A percentile compares a stretch with the other conserved stretches of the same genome.
Conservation (phyloP, 2,329 filamentous ascomycete genomes). For the Neofusicoccum sp. region DNA sequence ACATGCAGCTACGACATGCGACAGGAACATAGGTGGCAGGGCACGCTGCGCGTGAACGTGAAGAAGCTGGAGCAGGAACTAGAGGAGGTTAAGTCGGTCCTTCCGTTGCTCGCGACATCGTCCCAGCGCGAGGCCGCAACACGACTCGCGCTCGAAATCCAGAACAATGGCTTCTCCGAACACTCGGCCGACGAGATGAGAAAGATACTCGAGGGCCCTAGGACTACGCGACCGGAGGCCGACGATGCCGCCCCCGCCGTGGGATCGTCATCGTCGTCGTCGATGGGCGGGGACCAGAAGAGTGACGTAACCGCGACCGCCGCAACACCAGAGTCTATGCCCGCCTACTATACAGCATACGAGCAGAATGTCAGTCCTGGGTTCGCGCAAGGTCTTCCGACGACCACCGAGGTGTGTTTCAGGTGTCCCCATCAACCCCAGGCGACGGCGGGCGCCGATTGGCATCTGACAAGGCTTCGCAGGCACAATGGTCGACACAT, state of each 20-base stretch:
- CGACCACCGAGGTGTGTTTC: slow-evolving; percentile 10
- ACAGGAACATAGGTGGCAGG: slow-evolving; percentile 39
- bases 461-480: not conserved
- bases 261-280: slow-evolving; percentile 4
- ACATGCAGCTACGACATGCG: slow-evolving; percentile 39
- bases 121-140: slow-evolving; percentile 34
- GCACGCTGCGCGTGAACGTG: slow-evolving; percentile 38
- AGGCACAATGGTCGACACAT: slow-evolving; percentile 16
- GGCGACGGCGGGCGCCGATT: not conserved
- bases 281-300: slow-evolving; percentile 3
- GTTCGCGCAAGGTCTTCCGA: slow-evolving; percentile 5
- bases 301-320: slow-evolving; percentile 5
- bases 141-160: slow-evolving; percentile 36
- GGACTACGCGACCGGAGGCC: not conserved
- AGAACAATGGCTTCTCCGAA: slow-evolving; percentile 38
- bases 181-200: slow-evolving; percentile 38
- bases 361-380: slow-evolving; percentile 10
- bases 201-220: slow-evolving; percentile 32
- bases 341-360: slow-evolving; percentile 10
- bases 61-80: slow-evolving; percentile 37
- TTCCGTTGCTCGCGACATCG: slow-evolving; percentile 34
- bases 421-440: not conserved
- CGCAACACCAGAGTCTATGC: slow-evolving; percentile 4
- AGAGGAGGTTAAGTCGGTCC: slow-evolving; percentile 39
- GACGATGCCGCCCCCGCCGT: not conserved